A percentile compares a stretch with the other conserved stretches of the same genome.
Conservation (phyloP, 2,329 filamentous ascomycete genomes). For the Aspergillus texensis region DNA sequence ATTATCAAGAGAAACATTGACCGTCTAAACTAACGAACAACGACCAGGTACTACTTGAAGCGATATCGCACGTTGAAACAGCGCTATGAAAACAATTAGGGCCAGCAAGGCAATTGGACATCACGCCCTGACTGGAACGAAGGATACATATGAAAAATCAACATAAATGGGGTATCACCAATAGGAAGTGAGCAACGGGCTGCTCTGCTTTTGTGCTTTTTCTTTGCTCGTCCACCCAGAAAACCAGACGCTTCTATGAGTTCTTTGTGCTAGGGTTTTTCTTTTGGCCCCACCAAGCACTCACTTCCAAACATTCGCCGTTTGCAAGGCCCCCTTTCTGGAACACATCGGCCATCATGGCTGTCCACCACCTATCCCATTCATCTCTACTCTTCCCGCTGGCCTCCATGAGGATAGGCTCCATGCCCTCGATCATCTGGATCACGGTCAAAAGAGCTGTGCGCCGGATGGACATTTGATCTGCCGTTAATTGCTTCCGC, state of each 20-base stretch:
- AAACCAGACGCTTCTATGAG: slow-evolving; percentile 30
- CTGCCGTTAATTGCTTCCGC: slow-evolving; percentile 61
- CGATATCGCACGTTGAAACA: slow-evolving; percentile 83
- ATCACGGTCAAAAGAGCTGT: slow-evolving; percentile 82
- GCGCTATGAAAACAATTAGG: slow-evolving; percentile 64
- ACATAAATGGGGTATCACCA: slow-evolving; percentile 41
- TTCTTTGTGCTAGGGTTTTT: slow-evolving; percentile 28
- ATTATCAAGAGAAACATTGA: slow-evolving; percentile 10
- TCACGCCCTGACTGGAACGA: slow-evolving; percentile 18
- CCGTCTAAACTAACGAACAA: slow-evolving; percentile 28
- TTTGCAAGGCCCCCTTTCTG: slow-evolving; percentile 76
- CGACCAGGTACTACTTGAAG: slow-evolving; percentile 81
- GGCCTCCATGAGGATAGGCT: slow-evolving; percentile 77
- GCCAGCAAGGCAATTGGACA: slow-evolving; percentile 13
- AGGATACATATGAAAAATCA: slow-evolving; percentile 21
- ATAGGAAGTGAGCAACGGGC: slow-evolving; percentile 39
- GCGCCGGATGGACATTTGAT: slow-evolving; percentile 72
- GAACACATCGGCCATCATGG: slow-evolving; percentile 82
- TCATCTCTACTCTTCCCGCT: slow-evolving; percentile 88
- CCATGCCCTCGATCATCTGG: slow-evolving; percentile 81
- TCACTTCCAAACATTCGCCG: slow-evolving; percentile 79
- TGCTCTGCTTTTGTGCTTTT: slow-evolving; percentile 24
- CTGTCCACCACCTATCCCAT: slow-evolving; percentile 87
- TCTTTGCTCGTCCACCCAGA: slow-evolving; percentile 29
- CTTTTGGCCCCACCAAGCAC: slow-evolving; percentile 67